Conservation (phyloP, 2,329 filamentous ascomycete species). For the Claviceps spartinae region DNA sequence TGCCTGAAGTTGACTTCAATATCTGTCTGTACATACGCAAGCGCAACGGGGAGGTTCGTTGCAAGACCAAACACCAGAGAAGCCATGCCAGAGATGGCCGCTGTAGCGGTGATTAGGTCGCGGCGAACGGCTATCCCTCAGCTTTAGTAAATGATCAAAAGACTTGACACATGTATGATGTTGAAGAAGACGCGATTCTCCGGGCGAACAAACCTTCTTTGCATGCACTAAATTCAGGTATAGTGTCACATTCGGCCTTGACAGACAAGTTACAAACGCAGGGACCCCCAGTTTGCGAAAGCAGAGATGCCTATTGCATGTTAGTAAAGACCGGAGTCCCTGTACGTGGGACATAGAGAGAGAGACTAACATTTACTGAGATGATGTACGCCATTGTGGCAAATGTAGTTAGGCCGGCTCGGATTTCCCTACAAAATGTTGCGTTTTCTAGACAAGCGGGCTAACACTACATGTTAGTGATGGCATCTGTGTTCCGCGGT, state of each 20-base stretch:
- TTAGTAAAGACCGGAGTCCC: not conserved
- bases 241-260: constrained; percentile 34
- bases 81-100: constrained; percentile 62
- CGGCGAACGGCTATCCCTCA: constrained; percentile 43
- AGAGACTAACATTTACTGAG: constrained; percentile 44
- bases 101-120: constrained; percentile 71
- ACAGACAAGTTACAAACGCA: constrained; percentile 47
- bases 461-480: constrained; percentile 24
- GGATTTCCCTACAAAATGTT: constrained; percentile 63
- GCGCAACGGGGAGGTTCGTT: constrained; percentile 56
- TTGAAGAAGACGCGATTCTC: no score
- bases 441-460: constrained; percentile 53
- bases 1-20: not conserved
- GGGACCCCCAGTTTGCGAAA: constrained; percentile 63
- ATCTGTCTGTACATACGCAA: constrained; percentile 17
- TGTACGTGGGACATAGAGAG: not conserved
- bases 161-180: not conserved
- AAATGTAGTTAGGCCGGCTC: constrained; percentile 68
- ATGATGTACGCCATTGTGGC: constrained; percentile 81
- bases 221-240: constrained; percentile 29
- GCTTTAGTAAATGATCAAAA: constrained; percentile 3
- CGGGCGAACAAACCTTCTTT: constrained; percentile 26
- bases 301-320: constrained; percentile 48
- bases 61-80: constrained; percentile 67
- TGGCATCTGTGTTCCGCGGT: not conserved